Percentiles rank a stretch among this genome's conserved stretches.
Evolutionary conservation across 2,329 filamentous ascomycete genomes (phyloP).

Genomic region (Venturiaceae sp.): DNA sequence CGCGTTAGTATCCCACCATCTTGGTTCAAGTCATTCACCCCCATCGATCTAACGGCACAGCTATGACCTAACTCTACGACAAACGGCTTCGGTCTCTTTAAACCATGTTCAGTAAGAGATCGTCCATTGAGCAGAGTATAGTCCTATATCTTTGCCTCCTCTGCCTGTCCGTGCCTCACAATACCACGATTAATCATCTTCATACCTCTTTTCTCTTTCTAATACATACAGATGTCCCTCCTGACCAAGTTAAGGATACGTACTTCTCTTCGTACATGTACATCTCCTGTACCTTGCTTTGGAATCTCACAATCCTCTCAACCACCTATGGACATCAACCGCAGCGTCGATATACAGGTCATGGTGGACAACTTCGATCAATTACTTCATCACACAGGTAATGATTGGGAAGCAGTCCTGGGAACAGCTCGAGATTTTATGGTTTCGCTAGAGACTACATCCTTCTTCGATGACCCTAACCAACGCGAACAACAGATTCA

Average conservation of each 20-base stretch:
- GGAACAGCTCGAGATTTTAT: neutral
- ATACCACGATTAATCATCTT: neutral
- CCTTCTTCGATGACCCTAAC: neutral
- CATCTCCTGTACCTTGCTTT: neutral
- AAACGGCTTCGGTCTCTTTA: neutral
- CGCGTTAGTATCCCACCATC: neutral
- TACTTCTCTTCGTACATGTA: neutral
- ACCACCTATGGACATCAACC: neutral
- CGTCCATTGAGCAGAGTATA: neutral
- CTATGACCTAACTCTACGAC: neutral
- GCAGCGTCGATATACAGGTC: neutral
- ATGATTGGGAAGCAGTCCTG: neutral
- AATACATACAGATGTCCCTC: neutral
- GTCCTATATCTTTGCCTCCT: neutral
- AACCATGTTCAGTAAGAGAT: neutral
- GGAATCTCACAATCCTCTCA: no score
- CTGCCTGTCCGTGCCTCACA: neutral
- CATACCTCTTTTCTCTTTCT: neutral
- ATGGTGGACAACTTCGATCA: neutral
- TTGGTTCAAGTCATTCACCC: neutral
- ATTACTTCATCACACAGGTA: neutral
- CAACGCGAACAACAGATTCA: conserved; percentile 20
- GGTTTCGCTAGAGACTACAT: neutral
- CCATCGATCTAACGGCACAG: neutral
- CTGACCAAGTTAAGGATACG: neutral